These are phyloP conservation scores for Hyparrhenia diplandra DNA, from an alignment of 176 grass and related monocot species.

Conservation along the genomic window DNA sequence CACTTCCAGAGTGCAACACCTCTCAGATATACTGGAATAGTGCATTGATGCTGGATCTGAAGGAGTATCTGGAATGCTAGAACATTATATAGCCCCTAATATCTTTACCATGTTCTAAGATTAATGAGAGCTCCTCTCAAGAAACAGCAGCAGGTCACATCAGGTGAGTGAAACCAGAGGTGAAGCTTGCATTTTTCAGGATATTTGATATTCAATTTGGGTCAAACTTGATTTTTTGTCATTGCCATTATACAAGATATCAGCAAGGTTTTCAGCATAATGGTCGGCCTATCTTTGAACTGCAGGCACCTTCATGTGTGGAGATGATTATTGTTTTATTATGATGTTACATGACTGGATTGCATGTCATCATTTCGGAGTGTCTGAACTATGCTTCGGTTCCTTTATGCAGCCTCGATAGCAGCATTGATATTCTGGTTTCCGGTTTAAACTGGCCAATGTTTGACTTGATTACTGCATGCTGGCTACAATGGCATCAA, in stretches of 20 bases:
- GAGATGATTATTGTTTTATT: background rate
- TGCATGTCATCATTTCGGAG: background rate
- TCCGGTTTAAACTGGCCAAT: background rate
- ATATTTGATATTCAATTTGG: background rate
- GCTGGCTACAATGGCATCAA: background rate
- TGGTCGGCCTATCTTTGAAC: background rate
- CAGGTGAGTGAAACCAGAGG: background rate
- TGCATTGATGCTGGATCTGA: slow-evolving; percentile 54
- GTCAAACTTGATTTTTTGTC: background rate
- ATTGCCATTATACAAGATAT: background rate
- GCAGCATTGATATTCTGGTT: background rate
- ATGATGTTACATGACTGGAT: background rate
- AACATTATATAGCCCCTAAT: background rate
- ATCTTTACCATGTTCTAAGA: background rate
- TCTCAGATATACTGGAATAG: slow-evolving; percentile 62
- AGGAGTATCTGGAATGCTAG: slow-evolving; percentile 55
- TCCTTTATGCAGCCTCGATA: background rate
- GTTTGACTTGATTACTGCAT: background rate
- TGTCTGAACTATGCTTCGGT: background rate
- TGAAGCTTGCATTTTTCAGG: background rate
- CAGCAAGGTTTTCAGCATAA: background rate
- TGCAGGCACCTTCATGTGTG: background rate
- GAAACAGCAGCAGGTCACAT: background rate
- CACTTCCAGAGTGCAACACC: slow-evolving; percentile 15
- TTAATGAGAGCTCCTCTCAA: background rate